A percentile compares a stretch with the other conserved stretches of the same genome.
Conservation (phyloP, 805 yeast genomes). For the Ogataea methanolica region DNA sequence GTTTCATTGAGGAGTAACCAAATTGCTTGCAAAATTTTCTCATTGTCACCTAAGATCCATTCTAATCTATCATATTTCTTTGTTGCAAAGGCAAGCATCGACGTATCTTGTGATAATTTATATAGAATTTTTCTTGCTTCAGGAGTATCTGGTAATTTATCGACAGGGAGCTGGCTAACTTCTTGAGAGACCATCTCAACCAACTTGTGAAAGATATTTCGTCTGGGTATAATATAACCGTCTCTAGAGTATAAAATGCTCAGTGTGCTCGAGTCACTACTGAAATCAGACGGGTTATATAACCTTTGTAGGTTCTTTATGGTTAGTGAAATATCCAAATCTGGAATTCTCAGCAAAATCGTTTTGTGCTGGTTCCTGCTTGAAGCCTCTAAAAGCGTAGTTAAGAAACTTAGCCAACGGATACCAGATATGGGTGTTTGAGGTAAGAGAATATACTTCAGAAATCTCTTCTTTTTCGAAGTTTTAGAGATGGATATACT, state of each 20-base stretch:
- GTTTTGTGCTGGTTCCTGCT: constrained; percentile 9
- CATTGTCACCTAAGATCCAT: constrained; percentile 50
- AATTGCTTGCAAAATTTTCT: constrained; percentile 37
- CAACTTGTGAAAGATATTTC: constrained; percentile 34
- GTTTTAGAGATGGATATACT: constrained; percentile 49
- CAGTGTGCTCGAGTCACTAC: neutral
- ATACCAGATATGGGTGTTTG: constrained; percentile 49
- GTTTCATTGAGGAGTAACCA: constrained; percentile 40
- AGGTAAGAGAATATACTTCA: constrained; percentile 48
- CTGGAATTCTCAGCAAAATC: constrained; percentile 38
- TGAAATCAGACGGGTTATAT: constrained; percentile 6
- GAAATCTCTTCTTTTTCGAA: constrained; percentile 5
- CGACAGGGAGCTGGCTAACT: constrained; percentile 4
- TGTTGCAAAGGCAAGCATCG: constrained; percentile 42
- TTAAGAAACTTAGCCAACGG: constrained; percentile 60
- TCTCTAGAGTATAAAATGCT: constrained; percentile 2
- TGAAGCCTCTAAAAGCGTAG: constrained; percentile 37
- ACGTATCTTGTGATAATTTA: constrained; percentile 21
- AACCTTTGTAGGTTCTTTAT: constrained; percentile 23
- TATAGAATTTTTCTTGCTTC: constrained; percentile 11
- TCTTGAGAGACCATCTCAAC: constrained; percentile 33
- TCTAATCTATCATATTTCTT: constrained; percentile 72
- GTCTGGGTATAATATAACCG: constrained; percentile 25
- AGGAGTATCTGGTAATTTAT: constrained; percentile 3
- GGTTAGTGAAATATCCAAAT: constrained; percentile 38